phyloP scores from a whole-genome alignment of 2,329 filamentous ascomycete species.

The Fusarium setosum region DNA sequence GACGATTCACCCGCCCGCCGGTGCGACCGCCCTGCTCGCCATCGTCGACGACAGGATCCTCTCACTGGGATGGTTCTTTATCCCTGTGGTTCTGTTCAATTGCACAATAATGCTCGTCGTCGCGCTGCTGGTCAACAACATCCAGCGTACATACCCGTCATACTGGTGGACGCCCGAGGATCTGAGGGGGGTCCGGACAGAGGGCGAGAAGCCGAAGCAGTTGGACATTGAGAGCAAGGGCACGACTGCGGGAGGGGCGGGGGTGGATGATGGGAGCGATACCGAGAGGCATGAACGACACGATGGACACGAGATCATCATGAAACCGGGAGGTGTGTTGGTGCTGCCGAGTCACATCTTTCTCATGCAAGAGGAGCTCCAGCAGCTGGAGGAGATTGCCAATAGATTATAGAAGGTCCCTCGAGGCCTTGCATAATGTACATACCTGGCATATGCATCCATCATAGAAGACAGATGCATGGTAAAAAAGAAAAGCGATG shows the following conservation, averaged over 20 bases:
- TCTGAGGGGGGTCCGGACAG: constrained; percentile 14
- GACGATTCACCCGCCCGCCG: constrained; percentile 79
- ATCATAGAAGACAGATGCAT: too few relatives aligned
- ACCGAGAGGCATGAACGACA: constrained; percentile 28
- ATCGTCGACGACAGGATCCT: constrained; percentile 67
- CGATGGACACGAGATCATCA: constrained; percentile 46
- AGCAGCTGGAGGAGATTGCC: constrained; percentile 50
- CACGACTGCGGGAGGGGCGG: constrained; percentile 20
- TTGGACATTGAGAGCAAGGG: constrained; percentile 32
- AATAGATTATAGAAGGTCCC: constrained; percentile 44
- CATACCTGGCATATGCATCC: not conserved
- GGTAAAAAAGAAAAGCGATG: not conserved
- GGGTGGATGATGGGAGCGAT: constrained; percentile 25
- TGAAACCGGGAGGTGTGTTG: constrained; percentile 47
- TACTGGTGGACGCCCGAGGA: constrained; percentile 75
- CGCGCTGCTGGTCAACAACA: constrained; percentile 76
- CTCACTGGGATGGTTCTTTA: constrained; percentile 74
- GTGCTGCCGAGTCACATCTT: constrained; percentile 50
- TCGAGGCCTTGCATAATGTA: not conserved
- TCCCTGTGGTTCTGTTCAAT: constrained; percentile 72
- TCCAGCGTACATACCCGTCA: constrained; percentile 72
- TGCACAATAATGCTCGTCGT: constrained; percentile 69
- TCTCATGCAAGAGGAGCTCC: constrained; percentile 51
- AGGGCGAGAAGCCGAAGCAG: constrained; percentile 1
- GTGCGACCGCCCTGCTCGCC: constrained; percentile 78